phyloP scores from a whole-genome alignment of 2,329 filamentous ascomycete genomes.

The Penicillium vulpinum region DNA sequence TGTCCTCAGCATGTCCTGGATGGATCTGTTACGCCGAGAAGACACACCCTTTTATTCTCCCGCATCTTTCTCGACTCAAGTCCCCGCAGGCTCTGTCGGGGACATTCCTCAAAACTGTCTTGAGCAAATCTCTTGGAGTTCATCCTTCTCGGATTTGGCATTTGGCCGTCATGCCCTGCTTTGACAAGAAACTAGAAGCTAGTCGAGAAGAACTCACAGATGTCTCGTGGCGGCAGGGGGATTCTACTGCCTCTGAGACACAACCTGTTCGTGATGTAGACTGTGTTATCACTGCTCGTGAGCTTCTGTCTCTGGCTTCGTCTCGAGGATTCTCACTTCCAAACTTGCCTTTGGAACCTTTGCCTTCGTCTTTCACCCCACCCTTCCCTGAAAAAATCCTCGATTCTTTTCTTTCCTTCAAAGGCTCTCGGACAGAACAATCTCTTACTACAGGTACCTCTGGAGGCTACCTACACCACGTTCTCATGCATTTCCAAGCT shows the following conservation, averaged over 20 bases:
- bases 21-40: slow-evolving; percentile 99
- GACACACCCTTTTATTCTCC: slow-evolving; percentile 89
- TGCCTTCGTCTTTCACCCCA: slow-evolving; percentile 48
- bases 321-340: slow-evolving; percentile 78
- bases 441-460: slow-evolving; percentile 70
- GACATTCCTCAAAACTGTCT: slow-evolving; percentile 81
- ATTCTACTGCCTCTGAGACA: slow-evolving; percentile 40
- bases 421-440: slow-evolving; percentile 39
- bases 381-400: slow-evolving; percentile 73
- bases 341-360: slow-evolving; percentile 61
- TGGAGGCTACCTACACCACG: slow-evolving; percentile 84
- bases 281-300: slow-evolving; percentile 95
- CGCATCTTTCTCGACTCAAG: slow-evolving; percentile 86
- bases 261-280: slow-evolving; percentile 78
- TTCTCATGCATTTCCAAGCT: slow-evolving; percentile 72
- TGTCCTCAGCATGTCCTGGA: slow-evolving; percentile 89
- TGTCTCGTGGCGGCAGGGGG: slow-evolving; percentile 60
- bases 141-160: slow-evolving; percentile 86
- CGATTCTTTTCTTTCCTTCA: slow-evolving; percentile 72
- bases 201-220: slow-evolving; percentile 90
- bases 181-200: slow-evolving; percentile 98
- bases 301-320: slow-evolving; percentile 85
- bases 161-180: slow-evolving; percentile 94
- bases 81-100: slow-evolving; percentile 91
- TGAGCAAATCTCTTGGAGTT: slow-evolving; percentile 72